phyloP scores from a whole-genome alignment of 2,329 filamentous ascomycete species.

The Zarea fungicola region DNA sequence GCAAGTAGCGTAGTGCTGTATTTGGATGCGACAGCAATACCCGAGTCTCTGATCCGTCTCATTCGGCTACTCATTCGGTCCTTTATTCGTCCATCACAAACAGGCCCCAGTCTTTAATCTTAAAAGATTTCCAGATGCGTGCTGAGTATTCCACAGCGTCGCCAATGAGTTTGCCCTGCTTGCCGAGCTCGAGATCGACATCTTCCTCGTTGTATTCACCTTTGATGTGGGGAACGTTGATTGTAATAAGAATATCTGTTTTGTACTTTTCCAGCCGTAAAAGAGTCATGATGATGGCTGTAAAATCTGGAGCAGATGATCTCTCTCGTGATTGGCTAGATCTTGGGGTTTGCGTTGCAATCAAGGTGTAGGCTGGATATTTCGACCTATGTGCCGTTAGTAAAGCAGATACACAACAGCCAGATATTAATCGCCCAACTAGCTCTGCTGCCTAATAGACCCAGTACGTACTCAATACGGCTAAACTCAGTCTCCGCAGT shows the following conservation, averaged over 20 bases:
- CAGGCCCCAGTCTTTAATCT: slow-evolving; percentile 74
- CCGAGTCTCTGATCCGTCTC: no score
- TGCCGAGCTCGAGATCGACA: slow-evolving; percentile 61
- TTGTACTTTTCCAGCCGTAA: slow-evolving; percentile 68
- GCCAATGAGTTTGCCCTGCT: slow-evolving; percentile 62
- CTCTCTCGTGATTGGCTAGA: slow-evolving; percentile 29
- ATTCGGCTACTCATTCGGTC: no score
- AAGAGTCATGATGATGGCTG: slow-evolving; percentile 71
- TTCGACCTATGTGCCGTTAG: slow-evolving; percentile 29
- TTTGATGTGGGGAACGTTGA: slow-evolving; percentile 81
- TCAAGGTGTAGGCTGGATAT: slow-evolving; percentile 62
- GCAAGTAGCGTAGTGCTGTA: no score
- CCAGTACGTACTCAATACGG: slow-evolving; percentile 43
- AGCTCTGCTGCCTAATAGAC: no score
- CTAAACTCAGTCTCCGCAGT: slow-evolving; percentile 56
- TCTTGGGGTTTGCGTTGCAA: slow-evolving; percentile 56
- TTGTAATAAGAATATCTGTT: slow-evolving; percentile 78
- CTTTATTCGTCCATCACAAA: slow-evolving; percentile 42
- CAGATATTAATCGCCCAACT: no score
- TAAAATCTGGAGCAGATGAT: slow-evolving; percentile 53
- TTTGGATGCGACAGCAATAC: no score
- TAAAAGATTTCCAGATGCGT: slow-evolving; percentile 65
- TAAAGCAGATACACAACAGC: no score
- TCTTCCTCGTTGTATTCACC: slow-evolving; percentile 69
- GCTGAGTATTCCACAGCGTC: slow-evolving; percentile 63